A percentile compares a stretch with the other conserved stretches of the same genome.
Conservation (phyloP, 345 rosid species). For the Jatropha curcas region DNA sequence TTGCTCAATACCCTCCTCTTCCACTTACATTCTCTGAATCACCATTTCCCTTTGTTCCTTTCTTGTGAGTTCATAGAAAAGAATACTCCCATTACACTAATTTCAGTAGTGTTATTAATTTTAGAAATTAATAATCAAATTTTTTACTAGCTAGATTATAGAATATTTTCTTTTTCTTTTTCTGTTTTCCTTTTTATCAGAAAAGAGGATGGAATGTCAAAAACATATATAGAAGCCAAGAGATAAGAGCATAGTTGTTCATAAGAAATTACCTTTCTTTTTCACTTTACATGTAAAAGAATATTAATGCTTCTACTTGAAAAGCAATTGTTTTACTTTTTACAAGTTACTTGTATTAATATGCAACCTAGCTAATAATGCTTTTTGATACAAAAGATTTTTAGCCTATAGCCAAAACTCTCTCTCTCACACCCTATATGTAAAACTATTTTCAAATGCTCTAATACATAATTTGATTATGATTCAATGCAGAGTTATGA, state of each 20-base stretch:
- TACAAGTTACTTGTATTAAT: not conserved
- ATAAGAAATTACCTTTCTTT: not conserved
- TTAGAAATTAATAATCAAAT: too few species aligned
- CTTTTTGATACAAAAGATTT: not conserved
- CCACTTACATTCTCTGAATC: slow-evolving; percentile 3
- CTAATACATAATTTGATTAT: too few species aligned
- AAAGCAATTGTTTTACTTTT: not conserved
- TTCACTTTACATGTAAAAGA: not conserved
- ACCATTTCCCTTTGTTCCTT: not conserved
- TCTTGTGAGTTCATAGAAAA: not conserved
- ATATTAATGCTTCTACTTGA: not conserved
- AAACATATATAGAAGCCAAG: not conserved
- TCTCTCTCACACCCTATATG: too few species aligned
- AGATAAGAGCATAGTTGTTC: not conserved
- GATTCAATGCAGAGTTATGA: too few species aligned
- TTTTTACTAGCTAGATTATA: too few species aligned
- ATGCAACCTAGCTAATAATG: not conserved
- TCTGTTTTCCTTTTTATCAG: not conserved
- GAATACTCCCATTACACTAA: too few species aligned
- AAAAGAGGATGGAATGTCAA: not conserved
- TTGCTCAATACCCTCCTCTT: not conserved
- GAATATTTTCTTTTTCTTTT: too few species aligned
- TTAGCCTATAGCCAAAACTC: too few species aligned
- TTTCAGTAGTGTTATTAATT: too few species aligned
- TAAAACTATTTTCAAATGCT: too few species aligned